Evolutionary conservation across 345 rosid species (phyloP), one percentile per base, ranked within the genome.

Genomic region (Rhizophora mangle): DNA sequence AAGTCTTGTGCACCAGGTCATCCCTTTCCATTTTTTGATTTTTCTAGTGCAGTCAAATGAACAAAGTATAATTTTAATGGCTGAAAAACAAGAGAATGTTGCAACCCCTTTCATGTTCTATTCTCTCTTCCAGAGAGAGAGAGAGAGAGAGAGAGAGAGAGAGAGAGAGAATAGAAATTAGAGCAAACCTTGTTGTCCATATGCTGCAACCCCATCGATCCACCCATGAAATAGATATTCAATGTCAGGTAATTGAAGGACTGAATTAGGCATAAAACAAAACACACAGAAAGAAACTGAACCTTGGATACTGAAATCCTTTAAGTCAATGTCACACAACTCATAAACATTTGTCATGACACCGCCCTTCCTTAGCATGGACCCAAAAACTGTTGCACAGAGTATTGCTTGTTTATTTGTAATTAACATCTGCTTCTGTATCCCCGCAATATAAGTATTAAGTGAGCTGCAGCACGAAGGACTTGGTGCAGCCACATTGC

Each of bases 251-350:
- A 46, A 56, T 56, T 6, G 5, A 37, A 49, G 19, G 22, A 52
- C 60, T 30, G 32, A 65, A 62, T n/a, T 64, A n/a, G 8, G n/a
- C 16, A 65, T 31, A 39, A 43, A 69, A 15, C 11, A 29, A 29
- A 66, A 16, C 5, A 63, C n/a, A 43, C 6, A 53, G 26, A 31
- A 19, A 6, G 70, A 61, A 55, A 46, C 47, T 43, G 37, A 73
- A 95, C 97, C 93, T 90, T 92, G 97, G 78, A 92, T 84, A 72
- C 97, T 91, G 68, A 89, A 94, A 82, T 94, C 96, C 86, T 92
- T 94, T 80, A 92, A 83, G 87, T 92, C 96, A 62, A 95, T 89
- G 56, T 92, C 96, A 82, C 99, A 95, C 73, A 89, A 96, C 78
- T 92, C 92, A 81, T 89, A 95, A 37, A 95, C 78, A 78, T 95